Conservation (phyloP, 2,329 filamentous ascomycete species). For the Cordyceps cateniannulata region DNA sequence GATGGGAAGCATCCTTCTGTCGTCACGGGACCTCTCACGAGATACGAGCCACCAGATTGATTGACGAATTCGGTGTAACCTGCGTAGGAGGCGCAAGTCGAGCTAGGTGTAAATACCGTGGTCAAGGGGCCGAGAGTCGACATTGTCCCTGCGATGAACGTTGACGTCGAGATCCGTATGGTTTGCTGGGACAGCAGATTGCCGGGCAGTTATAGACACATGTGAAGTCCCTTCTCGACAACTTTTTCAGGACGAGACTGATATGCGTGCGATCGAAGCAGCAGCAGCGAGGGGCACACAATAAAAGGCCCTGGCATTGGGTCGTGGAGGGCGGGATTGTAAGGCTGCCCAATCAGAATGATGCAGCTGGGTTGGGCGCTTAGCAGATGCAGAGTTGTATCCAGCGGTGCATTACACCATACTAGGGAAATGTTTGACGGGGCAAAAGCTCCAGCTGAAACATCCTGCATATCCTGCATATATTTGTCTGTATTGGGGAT, state of each 20-base stretch:
- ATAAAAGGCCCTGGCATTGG: neutral
- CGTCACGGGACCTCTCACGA: neutral
- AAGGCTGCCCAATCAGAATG: neutral
- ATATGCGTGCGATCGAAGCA: neutral
- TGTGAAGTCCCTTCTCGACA: no score
- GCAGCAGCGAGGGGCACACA: neutral
- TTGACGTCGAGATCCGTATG: no score
- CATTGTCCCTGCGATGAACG: neutral
- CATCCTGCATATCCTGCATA: neutral
- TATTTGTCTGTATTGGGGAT: neutral
- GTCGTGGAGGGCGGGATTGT: neutral
- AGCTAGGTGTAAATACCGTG: neutral
- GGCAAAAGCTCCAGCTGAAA: neutral
- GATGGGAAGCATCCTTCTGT: slow-evolving; percentile 1
- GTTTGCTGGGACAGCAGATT: neutral
- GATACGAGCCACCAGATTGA: neutral
- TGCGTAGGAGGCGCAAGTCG: neutral
- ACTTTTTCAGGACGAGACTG: neutral
- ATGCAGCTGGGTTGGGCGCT: neutral
- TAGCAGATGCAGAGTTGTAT: neutral
- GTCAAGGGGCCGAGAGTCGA: neutral
- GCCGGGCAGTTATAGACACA: no score
- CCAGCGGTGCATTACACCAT: neutral
- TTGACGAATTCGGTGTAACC: neutral
- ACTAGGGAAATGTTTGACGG: neutral